Evolutionary conservation across 768 basidiomycete genomes (phyloP).

Genomic region (Cubamyces sp.): DNA sequence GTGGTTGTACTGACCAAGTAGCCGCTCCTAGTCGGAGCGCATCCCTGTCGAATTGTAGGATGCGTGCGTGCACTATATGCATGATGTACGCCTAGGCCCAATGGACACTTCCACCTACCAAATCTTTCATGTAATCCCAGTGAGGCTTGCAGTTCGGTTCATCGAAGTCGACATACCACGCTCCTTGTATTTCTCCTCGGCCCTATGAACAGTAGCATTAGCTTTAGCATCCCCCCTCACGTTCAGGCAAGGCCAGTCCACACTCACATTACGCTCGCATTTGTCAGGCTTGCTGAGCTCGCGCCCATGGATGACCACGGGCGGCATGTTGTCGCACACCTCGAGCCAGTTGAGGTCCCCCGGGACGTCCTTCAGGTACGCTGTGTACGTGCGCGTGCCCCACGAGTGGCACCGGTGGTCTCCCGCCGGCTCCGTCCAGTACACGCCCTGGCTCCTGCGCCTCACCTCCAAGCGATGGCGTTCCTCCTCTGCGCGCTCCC

Average conservation of each 20-base stretch:
- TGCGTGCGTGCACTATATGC: background rate
- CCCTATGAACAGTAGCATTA: background rate
- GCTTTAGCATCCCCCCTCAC: background rate
- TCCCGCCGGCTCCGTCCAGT: conserved; percentile 20
- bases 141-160: conserved; percentile 24
- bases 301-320: conserved; percentile 18
- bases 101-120: conserved; percentile 2
- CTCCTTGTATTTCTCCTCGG: conserved; percentile 9
- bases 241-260: background rate
- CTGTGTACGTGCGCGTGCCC: conserved; percentile 27
- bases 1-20: conserved; percentile 1
- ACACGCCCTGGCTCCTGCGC: conserved; percentile 17
- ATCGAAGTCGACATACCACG: conserved; percentile 20
- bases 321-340: conserved; percentile 25
- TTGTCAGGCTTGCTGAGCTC: conserved; percentile 13
- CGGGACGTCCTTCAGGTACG: conserved; percentile 20
- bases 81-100: background rate
- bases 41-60: conserved; percentile 7
- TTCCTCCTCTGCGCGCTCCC: conserved; percentile 9
- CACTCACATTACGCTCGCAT: conserved; percentile 18
- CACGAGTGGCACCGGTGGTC: conserved; percentile 21
- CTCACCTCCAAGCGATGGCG: conserved; percentile 12
- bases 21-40: background rate
- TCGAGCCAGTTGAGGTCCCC: conserved; percentile 16
- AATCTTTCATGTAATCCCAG: conserved; percentile 18